Evolutionary conservation across 352 stramenopile species (phyloP), one percentile per base, ranked within the genome.

Genomic region (Phytophthora litchii): DNA sequence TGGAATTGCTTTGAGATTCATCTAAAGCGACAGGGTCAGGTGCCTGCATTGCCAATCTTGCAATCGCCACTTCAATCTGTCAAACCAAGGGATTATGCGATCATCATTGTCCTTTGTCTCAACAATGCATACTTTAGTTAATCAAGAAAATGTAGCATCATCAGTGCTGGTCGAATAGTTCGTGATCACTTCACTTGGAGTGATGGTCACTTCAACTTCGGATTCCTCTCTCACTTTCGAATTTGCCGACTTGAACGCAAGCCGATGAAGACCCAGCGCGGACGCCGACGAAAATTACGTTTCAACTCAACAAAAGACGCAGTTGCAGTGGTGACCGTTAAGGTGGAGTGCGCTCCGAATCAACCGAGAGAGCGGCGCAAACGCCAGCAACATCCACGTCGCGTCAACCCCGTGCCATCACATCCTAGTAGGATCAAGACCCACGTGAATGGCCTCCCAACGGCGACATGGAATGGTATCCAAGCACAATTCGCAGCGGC

Each of bases 401-500:
- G 5, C 34, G 36, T 56, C 17, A 73, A 54, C 32, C 40, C 64
- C 17, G 36, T n/a, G 16, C 13, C 46, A 13, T 29, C 21, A 25
- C 27, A 29, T 19, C 31, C n/a, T 29, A 38, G 32, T 21, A 41
- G 16, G 16, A 23, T 17, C 16, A 13, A 20, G 9, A 41, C 32
- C 32, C 27, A 29, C 5, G 21, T 16, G 0, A 62, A 43, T 7
- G 21, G 27, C 25, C 58, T 83, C 0, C 60, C 74, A 35, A 52
- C 65, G 19, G 37, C 54, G 23, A 71, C 36, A 3, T 83, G 68
- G 74, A 67, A 49, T 13, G 14, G 51, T 36, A 73, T 86, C 10
- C 64, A 76, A 54, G 68, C 80, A 3, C 51, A 64, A 44, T 70
- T 86, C 21, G 35, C 55, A 1, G 62, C 57, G 16, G 71, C 74